Evolutionary conservation across 2,329 filamentous ascomycete genomes (phyloP), one percentile per base, ranked within the genome.

Genomic region (Epicoccum sorghinum): DNA sequence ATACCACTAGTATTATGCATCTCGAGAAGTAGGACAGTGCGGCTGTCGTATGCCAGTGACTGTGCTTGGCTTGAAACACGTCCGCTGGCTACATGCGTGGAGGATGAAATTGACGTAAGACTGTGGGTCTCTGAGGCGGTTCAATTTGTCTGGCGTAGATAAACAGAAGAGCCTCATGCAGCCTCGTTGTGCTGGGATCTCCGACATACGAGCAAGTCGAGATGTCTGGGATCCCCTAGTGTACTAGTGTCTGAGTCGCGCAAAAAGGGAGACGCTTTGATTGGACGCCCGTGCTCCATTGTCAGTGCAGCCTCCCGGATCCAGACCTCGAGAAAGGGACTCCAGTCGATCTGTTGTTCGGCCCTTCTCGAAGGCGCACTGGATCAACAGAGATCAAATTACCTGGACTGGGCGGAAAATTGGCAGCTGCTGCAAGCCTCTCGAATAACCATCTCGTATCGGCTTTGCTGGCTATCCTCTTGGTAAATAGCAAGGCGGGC

Each of bases 231-330:
- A 18, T 41, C 12, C 18, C 46, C 52, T 42, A 29, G 27, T 29
- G 27, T 29, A 29, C 27, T 29, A 13, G 43, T 32, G 24, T 35
- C 35, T 24, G 35, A 47, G 40, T 54, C 51, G 45, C 51, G 45
- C 45, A 29, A 40, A 22, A 36, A 12, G 40, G 24, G 32, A 39
- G 5, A 32, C 24, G 35, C 39, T 18, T 22, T 25, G 45, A 40
- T 44, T 35, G 45, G 27, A 23, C 29, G 23, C n/a, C 39, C 30
- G 40, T 54, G 51, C 51, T 35, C 52, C 4, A 8, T 18, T 37
- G 36, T 45, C 46, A 46, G 52, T 55, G 52, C 36, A 45, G 41
- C 36, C 46, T 40, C 23, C 23, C 24, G 41, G 40, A 32, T 6
- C 52, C 46, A 45, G 46, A 54, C 38, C 45, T 49, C 23, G 41